These are phyloP conservation scores for Isatis tinctoria DNA, from an alignment of 345 rosid species.

Conservation along the genomic window DNA sequence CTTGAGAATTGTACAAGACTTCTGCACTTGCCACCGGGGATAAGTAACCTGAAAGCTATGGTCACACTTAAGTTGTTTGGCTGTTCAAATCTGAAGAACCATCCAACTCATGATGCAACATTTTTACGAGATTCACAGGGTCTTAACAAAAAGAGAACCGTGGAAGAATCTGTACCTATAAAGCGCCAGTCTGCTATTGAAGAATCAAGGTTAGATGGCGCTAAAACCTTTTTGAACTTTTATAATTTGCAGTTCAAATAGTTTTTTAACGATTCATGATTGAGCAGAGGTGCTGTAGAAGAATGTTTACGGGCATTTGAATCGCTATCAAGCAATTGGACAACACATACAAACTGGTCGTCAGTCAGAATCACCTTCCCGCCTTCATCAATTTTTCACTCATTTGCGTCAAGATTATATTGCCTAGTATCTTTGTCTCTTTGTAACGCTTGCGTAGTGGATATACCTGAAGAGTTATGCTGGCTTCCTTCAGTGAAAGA, in stretches of 20 bases:
- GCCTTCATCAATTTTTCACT: background rate
- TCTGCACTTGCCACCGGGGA: no score
- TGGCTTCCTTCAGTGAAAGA: background rate
- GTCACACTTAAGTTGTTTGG: no score
- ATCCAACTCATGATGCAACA: background rate
- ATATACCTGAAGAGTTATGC: conserved; percentile 9
- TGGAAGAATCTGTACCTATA: background rate
- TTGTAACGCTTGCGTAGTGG: background rate
- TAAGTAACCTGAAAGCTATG: no score
- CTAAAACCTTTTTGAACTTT: background rate
- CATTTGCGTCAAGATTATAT: background rate
- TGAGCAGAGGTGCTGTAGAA: background rate
- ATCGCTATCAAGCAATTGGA: background rate
- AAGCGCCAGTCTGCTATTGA: background rate
- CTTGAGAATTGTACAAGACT: no score
- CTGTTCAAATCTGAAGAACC: background rate
- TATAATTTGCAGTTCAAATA: background rate
- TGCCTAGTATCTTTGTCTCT: background rate
- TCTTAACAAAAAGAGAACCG: background rate
- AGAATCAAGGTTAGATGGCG: background rate
- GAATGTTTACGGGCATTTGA: background rate
- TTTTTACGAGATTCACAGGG: background rate
- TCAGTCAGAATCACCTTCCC: background rate
- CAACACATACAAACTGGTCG: background rate
- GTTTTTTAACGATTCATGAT: background rate